phyloP scores from a whole-genome alignment of 306 rosid genomes.

The Vigna angularis region DNA sequence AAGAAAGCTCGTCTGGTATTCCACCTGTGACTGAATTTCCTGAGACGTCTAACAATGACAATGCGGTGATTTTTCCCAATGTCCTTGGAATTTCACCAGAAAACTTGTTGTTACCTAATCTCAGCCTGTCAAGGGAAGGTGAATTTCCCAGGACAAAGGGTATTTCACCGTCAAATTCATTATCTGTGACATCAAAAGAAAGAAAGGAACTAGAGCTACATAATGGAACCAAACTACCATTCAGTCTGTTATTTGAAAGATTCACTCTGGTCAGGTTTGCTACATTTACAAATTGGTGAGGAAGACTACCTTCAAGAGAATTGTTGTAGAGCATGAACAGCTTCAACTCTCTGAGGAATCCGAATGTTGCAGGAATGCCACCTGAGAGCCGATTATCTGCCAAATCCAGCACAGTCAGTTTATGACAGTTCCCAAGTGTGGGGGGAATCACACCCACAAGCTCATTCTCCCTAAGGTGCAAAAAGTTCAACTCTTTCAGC shows the following conservation, averaged over 20 bases:
- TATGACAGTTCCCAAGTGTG: constrained; percentile 76
- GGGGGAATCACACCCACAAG: constrained; percentile 82
- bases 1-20: constrained; percentile 77
- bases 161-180: constrained; percentile 70
- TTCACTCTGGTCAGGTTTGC: constrained; percentile 75
- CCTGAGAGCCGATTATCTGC: constrained; percentile 80
- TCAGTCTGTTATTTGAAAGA: constrained; percentile 68
- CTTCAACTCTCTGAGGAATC: constrained; percentile 57
- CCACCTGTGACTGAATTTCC: constrained; percentile 71
- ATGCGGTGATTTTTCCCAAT: constrained; percentile 61
- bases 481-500: constrained; percentile 68
- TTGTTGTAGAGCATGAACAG: constrained; percentile 85
- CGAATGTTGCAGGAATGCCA: constrained; percentile 73
- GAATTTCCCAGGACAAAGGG: constrained; percentile 75
- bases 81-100: constrained; percentile 75
- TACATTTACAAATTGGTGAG: constrained; percentile 58
- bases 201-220: constrained; percentile 67
- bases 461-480: constrained; percentile 80
- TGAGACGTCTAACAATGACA: constrained; percentile 77
- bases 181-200: constrained; percentile 83
- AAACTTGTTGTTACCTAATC: constrained; percentile 73
- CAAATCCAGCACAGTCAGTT: constrained; percentile 68
- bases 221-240: constrained; percentile 77
- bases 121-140: constrained; percentile 67
- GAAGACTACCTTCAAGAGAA: constrained; percentile 84